A percentile compares a stretch with the other conserved stretches of the same genome.
phyloP scores from a whole-genome alignment of 768 basidiomycete species.

The Macrolepiota albuminosa region DNA sequence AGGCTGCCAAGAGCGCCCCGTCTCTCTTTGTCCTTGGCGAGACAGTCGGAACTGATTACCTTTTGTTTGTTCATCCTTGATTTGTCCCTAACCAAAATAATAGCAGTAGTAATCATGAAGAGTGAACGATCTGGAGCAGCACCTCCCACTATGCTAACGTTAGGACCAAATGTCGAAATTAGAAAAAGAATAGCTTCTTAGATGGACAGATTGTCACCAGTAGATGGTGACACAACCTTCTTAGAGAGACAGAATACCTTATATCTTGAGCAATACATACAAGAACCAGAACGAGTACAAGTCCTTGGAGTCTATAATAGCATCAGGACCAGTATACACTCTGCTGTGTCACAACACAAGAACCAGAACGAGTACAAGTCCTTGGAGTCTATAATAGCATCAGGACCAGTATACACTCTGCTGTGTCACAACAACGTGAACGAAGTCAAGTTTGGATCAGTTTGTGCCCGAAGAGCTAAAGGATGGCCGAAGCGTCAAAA shows the following conservation, averaged over 20 bases:
- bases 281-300: not conserved
- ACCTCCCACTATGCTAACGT: not conserved
- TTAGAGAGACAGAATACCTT: not conserved
- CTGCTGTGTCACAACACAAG: not conserved
- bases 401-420: not conserved
- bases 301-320: not conserved
- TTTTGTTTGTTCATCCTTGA: not conserved
- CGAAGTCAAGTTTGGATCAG: not conserved
- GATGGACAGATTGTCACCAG: not conserved
- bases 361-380: not conserved
- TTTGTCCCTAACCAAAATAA: not conserved
- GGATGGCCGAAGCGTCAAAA: not conserved
- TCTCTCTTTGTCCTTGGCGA: not conserved
- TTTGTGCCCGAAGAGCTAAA: not conserved
- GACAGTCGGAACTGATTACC: not conserved
- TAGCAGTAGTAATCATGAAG: not conserved
- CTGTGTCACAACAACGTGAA: not conserved
- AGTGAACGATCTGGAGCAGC: too few species aligned
- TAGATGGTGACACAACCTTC: not conserved
- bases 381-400: not conserved
- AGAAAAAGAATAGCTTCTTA: not conserved
- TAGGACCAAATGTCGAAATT: not conserved
- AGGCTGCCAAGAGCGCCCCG: not conserved
- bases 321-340: not conserved
- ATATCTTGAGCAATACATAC: not conserved